A percentile compares a stretch with the other conserved stretches of the same genome.
These are phyloP conservation scores for Scheffersomyces segobiensis DNA, from an alignment of 1,139 yeast genomes.

Conservation along the genomic window DNA sequence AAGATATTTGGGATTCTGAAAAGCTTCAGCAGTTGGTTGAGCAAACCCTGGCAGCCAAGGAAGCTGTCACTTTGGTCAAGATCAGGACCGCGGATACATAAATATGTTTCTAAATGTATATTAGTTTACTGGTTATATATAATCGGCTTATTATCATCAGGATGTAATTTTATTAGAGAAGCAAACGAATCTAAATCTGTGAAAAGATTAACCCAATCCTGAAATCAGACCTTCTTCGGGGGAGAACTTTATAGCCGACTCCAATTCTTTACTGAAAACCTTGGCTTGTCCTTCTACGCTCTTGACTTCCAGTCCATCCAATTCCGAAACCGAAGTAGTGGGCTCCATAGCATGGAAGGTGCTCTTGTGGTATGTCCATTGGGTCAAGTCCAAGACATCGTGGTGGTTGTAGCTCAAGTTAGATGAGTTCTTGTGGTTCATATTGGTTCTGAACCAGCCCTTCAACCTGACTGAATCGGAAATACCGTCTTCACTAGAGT, in stretches of 20 bases:
- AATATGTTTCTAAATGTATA: neutral
- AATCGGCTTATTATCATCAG: neutral
- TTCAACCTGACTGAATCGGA: slow-evolving; percentile 23
- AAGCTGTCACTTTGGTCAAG: slow-evolving; percentile 52
- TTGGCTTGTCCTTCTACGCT: slow-evolving; percentile 4
- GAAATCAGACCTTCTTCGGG: slow-evolving; percentile 23
- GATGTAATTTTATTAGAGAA: slow-evolving; percentile 4
- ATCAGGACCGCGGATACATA: slow-evolving; percentile 4
- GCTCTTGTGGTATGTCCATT: slow-evolving; percentile 26
- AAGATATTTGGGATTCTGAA: slow-evolving; percentile 52
- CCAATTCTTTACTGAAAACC: slow-evolving; percentile 14
- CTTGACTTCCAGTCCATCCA: neutral
- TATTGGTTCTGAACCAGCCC: slow-evolving; percentile 41
- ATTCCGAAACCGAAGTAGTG: neutral
- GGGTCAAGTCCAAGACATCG: slow-evolving; percentile 32
- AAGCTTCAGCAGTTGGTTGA: slow-evolving; percentile 41
- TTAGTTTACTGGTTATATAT: neutral
- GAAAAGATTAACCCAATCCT: slow-evolving; percentile 3
- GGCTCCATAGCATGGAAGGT: slow-evolving; percentile 1
- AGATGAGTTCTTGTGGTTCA: slow-evolving; percentile 16
- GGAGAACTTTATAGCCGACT: slow-evolving; percentile 20
- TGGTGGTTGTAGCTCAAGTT: slow-evolving; percentile 15
- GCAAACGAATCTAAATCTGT: neutral
- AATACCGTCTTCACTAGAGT: slow-evolving; percentile 14
- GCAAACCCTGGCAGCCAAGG: slow-evolving; percentile 52